Conservation (phyloP, 2,329 filamentous ascomycete species). For the Cytospora paraplurivora region DNA sequence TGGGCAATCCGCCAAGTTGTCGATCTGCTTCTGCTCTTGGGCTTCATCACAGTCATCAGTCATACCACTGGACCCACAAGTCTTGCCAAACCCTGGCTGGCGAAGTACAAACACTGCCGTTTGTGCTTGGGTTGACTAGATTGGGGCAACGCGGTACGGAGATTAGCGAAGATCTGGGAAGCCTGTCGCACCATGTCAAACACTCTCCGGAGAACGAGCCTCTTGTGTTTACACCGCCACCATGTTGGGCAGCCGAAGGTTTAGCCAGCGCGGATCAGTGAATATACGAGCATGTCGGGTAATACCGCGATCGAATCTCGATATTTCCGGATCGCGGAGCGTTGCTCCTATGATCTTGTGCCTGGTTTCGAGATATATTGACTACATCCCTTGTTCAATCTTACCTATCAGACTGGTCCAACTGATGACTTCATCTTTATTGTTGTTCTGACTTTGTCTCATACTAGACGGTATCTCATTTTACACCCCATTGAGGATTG, state of each 20-base stretch:
- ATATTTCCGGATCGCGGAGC: slow-evolving; percentile 3
- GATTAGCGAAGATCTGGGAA: slow-evolving; percentile 14
- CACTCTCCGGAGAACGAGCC: slow-evolving; percentile 3
- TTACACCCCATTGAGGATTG: background rate
- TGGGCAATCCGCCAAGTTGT: slow-evolving; percentile 7
- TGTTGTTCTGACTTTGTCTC: slow-evolving; percentile 1
- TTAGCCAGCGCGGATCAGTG: slow-evolving; percentile 27
- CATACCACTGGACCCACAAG: slow-evolving; percentile 13
- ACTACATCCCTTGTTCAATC: slow-evolving; percentile 1
- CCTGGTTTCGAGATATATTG: slow-evolving; percentile 7
- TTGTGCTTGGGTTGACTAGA: slow-evolving; percentile 12
- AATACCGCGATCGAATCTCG: slow-evolving; percentile 7
- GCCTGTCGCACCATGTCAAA: slow-evolving; percentile 16
- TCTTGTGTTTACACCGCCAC: slow-evolving; percentile 18
- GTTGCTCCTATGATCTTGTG: background rate
- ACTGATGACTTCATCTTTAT: slow-evolving; percentile 8
- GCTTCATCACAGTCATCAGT: slow-evolving; percentile 8
- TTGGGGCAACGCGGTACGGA: slow-evolving; percentile 18
- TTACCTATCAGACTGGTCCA: slow-evolving; percentile 16
- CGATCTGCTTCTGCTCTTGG: slow-evolving; percentile 9
- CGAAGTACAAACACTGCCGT: slow-evolving; percentile 19
- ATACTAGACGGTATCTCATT: background rate
- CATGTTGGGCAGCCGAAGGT: slow-evolving; percentile 12
- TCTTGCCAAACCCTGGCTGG: slow-evolving; percentile 21
- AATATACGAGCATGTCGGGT: slow-evolving; percentile 1